Evolutionary conservation across 2,329 filamentous ascomycete genomes (phyloP).

Genomic region (Trichoderma gracile): DNA sequence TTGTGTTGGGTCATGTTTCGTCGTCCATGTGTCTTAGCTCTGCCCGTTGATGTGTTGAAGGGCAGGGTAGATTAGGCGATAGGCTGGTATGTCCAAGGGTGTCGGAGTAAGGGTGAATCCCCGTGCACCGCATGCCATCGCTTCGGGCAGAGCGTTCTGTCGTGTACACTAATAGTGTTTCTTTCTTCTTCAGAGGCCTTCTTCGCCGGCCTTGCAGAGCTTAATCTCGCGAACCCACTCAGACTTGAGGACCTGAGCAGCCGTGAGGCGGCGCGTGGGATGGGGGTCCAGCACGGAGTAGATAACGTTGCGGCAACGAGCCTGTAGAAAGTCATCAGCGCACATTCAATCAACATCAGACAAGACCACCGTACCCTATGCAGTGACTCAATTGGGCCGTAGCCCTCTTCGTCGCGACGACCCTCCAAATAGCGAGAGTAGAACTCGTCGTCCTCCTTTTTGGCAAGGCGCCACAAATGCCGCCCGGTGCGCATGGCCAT

Average conservation of each 20-base stretch:
- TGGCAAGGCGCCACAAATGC: constrained; percentile 95
- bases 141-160: constrained; percentile 18
- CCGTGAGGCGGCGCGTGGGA: constrained; percentile 86
- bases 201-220: constrained; percentile 92
- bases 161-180: constrained; percentile 13
- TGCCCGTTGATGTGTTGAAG: constrained; percentile 21
- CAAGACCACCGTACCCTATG: constrained; percentile 71
- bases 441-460: constrained; percentile 96
- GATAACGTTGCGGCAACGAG: constrained; percentile 96
- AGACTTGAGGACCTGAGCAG: constrained; percentile 94
- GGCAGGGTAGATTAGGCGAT: constrained; percentile 32
- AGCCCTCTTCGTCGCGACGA: constrained; percentile 90
- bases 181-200: constrained; percentile 68
- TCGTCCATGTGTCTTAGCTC: constrained; percentile 26
- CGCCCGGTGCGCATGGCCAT: constrained; percentile 99
- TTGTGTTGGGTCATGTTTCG: constrained; percentile 24
- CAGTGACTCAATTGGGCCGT: constrained; percentile 92
- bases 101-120: not conserved
- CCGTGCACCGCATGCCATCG: not conserved
- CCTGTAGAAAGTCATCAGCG: constrained; percentile 52
- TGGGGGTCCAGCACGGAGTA: constrained; percentile 98
- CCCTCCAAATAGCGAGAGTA: constrained; percentile 93
- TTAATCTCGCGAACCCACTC: constrained; percentile 99
- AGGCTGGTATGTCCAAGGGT: constrained; percentile 21
- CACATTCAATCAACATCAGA: not conserved